Evolutionary conservation across 257 asterid species (phyloP).

Genomic region (Ehretia macrophylla): DNA sequence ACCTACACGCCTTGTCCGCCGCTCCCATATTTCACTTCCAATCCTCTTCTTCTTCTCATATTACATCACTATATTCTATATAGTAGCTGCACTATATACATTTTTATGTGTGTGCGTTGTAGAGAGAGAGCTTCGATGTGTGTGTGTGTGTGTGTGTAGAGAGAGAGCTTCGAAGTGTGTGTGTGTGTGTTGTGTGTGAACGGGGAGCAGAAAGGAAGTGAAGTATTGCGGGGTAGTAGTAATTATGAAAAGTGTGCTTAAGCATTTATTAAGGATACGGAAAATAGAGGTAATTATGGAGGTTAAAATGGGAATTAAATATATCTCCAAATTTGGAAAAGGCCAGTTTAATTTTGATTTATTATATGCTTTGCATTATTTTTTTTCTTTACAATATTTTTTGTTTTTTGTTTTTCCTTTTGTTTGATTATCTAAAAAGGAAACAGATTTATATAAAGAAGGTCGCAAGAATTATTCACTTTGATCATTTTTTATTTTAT

Average conservation of each 20-base stretch:
- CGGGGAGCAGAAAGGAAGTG: background rate
- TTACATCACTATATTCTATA: slow-evolving; percentile 11
- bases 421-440: too few relatives aligned
- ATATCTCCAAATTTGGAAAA: background rate
- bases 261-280: background rate
- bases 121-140: background rate
- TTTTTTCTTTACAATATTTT: too few relatives aligned
- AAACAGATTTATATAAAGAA: too few relatives aligned
- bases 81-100: background rate
- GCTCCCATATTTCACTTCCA: slow-evolving; percentile 59
- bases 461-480: too few relatives aligned
- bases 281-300: background rate
- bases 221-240: background rate
- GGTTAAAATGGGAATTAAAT: background rate
- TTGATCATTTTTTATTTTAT: too few relatives aligned
- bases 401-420: too few relatives aligned
- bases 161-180: background rate
- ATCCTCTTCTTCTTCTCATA: slow-evolving; percentile 31
- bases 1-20: slow-evolving; percentile 58
- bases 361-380: too few relatives aligned
- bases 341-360: too few relatives aligned
- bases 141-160: too few relatives aligned
- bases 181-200: background rate
- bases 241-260: background rate
- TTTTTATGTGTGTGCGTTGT: too few relatives aligned